phyloP scores from a whole-genome alignment of 2,329 filamentous ascomycete genomes.

The Clathrospora elynae region DNA sequence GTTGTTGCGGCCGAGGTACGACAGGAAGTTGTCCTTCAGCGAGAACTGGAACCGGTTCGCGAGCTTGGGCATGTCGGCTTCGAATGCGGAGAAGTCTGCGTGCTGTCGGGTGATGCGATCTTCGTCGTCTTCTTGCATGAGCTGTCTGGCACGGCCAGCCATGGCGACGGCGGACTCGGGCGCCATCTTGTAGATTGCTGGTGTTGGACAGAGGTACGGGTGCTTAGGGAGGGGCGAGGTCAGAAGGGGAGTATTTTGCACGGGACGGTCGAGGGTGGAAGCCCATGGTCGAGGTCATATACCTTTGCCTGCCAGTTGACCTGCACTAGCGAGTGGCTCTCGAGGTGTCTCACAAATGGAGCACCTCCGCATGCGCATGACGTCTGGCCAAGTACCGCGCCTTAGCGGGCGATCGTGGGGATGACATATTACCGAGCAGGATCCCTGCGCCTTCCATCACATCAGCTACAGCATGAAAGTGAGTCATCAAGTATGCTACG shows the following conservation, averaged over 20 bases:
- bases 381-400: constrained; percentile 15
- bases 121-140: constrained; percentile 40
- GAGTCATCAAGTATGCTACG: too few species aligned
- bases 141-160: constrained; percentile 39
- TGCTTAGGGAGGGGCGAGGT: constrained; percentile 36
- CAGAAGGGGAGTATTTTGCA: constrained; percentile 44
- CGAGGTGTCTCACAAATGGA: constrained; percentile 16
- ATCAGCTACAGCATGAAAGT: too few species aligned
- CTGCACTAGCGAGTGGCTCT: constrained; percentile 18
- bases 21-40: constrained; percentile 47
- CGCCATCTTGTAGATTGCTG: constrained; percentile 34
- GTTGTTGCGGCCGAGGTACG: constrained; percentile 48
- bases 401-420: too few species aligned
- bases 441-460: too few species aligned
- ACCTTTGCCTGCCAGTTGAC: constrained; percentile 22
- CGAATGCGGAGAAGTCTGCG: constrained; percentile 43
- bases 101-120: constrained; percentile 39
- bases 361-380: constrained; percentile 19
- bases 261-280: constrained; percentile 30
- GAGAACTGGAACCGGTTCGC: constrained; percentile 42
- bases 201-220: constrained; percentile 15
- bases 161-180: constrained; percentile 30
- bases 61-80: constrained; percentile 45
- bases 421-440: too few species aligned
- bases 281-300: constrained; percentile 26